These are phyloP conservation scores for Cardamine resedifolia DNA, from an alignment of 345 rosid species.

Conservation along the genomic window DNA sequence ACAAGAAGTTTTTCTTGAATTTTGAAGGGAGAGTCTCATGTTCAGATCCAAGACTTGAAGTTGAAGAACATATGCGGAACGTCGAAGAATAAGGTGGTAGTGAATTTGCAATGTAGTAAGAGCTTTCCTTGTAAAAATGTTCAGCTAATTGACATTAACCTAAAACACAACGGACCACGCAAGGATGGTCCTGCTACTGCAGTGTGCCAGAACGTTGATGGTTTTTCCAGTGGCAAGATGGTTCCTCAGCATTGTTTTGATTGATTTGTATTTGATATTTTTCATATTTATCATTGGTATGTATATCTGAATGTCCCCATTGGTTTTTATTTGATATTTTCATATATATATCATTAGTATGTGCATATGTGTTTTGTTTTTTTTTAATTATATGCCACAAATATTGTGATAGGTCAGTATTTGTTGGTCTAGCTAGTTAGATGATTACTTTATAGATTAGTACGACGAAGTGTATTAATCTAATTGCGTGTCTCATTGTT, in stretches of 20 bases:
- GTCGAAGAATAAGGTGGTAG: neutral
- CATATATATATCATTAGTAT: too few species aligned
- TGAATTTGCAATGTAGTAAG: neutral
- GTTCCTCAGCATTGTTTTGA: neutral
- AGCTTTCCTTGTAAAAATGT: slow-evolving; percentile 14
- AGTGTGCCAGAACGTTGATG: slow-evolving; percentile 13
- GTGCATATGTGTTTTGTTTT: too few species aligned
- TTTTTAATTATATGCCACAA: too few species aligned
- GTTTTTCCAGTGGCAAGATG: neutral
- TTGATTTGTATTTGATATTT: neutral
- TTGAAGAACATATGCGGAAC: slow-evolving; percentile 28
- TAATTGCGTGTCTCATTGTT: too few species aligned
- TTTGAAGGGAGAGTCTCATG: slow-evolving; percentile 23
- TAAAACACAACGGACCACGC: neutral
- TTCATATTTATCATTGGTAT: neutral
- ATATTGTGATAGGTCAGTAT: too few species aligned
- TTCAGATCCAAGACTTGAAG: slow-evolving; percentile 25
- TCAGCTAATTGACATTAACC: slow-evolving; percentile 18
- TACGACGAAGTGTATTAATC: too few species aligned
- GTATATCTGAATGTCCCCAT: too few species aligned
- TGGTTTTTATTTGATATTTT: too few species aligned
- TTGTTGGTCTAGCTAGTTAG: too few species aligned
- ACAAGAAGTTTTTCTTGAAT: neutral
- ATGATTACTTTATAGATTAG: too few species aligned
- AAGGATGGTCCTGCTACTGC: slow-evolving; percentile 6